phyloP scores from a whole-genome alignment of 2,329 filamentous ascomycete species.

The Beauveria bassiana region DNA sequence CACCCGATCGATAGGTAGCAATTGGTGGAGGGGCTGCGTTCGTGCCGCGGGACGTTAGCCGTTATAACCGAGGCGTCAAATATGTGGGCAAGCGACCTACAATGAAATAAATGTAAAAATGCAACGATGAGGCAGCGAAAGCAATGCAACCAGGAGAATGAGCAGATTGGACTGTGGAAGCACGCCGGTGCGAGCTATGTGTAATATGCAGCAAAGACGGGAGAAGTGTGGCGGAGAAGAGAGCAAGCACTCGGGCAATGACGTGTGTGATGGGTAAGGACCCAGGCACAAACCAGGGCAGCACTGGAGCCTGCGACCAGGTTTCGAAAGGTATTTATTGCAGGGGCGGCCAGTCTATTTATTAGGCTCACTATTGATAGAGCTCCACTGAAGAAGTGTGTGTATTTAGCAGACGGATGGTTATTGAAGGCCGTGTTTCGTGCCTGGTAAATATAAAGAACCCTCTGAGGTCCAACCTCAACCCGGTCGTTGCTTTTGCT shows the following conservation, averaged over 20 bases:
- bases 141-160: neutral
- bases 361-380: neutral
- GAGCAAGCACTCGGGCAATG: conserved; percentile 8
- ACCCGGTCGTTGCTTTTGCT: neutral
- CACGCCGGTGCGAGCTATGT: neutral
- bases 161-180: neutral
- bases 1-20: neutral
- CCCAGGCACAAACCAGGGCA: neutral
- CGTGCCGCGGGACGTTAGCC: neutral
- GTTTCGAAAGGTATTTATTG: neutral
- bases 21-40: conserved; percentile 5
- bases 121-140: neutral
- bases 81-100: neutral
- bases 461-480: neutral
- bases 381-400: too few species aligned
- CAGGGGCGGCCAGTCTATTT: neutral
- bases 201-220: neutral
- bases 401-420: neutral
- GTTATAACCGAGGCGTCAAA: neutral
- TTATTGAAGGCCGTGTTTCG: neutral
- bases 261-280: conserved; percentile 1
- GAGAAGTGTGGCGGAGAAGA: neutral
- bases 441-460: neutral
- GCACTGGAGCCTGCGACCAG: neutral
- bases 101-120: neutral